These are phyloP conservation scores for Aspergillus intermedius DNA, from an alignment of 2,329 filamentous ascomycete species.

Conservation along the genomic window DNA sequence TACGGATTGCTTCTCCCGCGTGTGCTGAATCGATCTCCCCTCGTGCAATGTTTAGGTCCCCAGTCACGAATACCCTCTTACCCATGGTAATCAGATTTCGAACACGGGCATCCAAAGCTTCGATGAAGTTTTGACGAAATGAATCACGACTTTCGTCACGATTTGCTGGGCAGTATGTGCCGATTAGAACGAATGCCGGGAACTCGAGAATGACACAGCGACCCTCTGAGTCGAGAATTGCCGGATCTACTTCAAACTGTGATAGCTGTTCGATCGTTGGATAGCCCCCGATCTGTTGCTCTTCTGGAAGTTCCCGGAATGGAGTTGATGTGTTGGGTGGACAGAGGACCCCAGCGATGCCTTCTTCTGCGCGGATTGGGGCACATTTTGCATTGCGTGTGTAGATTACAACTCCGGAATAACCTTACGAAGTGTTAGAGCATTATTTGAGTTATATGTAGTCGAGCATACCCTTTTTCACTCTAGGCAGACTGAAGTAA, in stretches of 20 bases:
- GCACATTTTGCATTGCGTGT: conserved; percentile 79
- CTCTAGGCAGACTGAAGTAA: conserved; percentile 84
- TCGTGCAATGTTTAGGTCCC: conserved; percentile 77
- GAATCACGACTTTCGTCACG: conserved; percentile 76
- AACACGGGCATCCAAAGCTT: conserved; percentile 72
- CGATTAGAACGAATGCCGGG: conserved; percentile 86
- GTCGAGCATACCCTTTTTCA: conserved; percentile 70
- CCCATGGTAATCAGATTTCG: conserved; percentile 75
- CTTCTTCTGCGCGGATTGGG: conserved; percentile 87
- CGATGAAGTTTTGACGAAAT: conserved; percentile 74
- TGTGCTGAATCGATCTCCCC: conserved; percentile 70
- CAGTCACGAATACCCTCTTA: conserved; percentile 77
- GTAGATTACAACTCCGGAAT: conserved; percentile 93
- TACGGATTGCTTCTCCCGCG: conserved; percentile 63
- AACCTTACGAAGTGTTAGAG: conserved; percentile 51
- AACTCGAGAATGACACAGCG: conserved; percentile 89
- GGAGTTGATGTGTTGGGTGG: conserved; percentile 63
- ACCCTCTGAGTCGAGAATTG: conserved; percentile 78
- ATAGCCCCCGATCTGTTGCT: conserved; percentile 83
- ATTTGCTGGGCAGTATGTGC: conserved; percentile 85
- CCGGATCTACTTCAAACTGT: conserved; percentile 57
- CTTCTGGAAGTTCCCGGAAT: conserved; percentile 67
- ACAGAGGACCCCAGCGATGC: conserved; percentile 74
- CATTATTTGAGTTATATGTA: background rate
- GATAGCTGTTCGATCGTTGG: conserved; percentile 63